phyloP scores from a whole-genome alignment of 345 rosid genomes.

The Eucalyptus cloeziana region DNA sequence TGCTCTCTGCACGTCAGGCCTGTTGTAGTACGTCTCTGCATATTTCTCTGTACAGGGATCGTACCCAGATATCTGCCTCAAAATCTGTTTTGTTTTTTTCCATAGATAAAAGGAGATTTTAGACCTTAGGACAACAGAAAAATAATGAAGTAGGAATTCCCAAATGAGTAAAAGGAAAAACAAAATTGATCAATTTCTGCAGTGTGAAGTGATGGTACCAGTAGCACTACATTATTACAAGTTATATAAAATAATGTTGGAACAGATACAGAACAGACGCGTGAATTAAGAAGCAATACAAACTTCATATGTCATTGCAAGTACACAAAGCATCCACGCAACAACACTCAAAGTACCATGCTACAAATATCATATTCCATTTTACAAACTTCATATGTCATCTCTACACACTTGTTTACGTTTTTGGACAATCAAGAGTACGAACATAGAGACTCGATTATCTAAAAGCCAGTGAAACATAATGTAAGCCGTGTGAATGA shows the following conservation, averaged over 20 bases:
- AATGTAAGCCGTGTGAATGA: background rate
- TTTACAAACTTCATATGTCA: too few relatives aligned
- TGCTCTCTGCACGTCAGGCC: slow-evolving; percentile 83
- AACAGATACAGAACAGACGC: background rate
- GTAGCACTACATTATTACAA: background rate
- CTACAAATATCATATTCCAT: background rate
- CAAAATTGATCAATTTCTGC: background rate
- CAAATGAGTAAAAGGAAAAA: background rate
- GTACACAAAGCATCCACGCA: background rate
- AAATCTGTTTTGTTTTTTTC: slow-evolving; percentile 9
- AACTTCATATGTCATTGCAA: background rate
- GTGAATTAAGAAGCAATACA: background rate
- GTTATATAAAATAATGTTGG: background rate
- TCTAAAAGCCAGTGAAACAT: background rate
- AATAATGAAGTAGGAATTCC: background rate
- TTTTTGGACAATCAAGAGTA: background rate
- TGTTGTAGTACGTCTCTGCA: slow-evolving; percentile 89
- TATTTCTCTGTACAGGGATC: slow-evolving; percentile 98
- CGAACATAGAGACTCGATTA: background rate
- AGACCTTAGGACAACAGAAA: background rate
- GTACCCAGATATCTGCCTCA: slow-evolving; percentile 61
- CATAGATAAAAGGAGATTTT: background rate
- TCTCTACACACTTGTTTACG: background rate
- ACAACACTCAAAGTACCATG: background rate
- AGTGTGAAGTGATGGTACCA: background rate